These are phyloP conservation scores for Taphrina wiesneri DNA, from an alignment of 1,139 yeast genomes.

Conservation along the genomic window DNA sequence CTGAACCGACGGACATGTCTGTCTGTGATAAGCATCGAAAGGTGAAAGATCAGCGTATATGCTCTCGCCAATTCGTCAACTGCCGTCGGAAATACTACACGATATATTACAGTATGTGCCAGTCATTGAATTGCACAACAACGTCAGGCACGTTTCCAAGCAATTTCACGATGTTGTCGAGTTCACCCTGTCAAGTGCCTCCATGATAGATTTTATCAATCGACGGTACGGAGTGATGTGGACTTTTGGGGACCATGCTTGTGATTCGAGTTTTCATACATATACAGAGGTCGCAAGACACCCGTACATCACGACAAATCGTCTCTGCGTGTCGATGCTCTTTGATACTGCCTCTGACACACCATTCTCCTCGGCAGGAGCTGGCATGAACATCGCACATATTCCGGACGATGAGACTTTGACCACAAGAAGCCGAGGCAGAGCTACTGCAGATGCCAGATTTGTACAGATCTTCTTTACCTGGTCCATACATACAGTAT, in stretches of 20 bases:
- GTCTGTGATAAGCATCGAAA: no score
- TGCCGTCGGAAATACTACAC: slow-evolving; percentile 1
- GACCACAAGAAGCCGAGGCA: not conserved
- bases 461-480: slow-evolving; percentile 13
- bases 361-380: not conserved
- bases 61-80: not conserved
- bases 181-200: not conserved
- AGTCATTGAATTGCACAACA: not conserved
- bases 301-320: not conserved
- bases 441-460: slow-evolving; percentile 6
- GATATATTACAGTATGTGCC: slow-evolving; percentile 5
- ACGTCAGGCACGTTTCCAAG: not conserved
- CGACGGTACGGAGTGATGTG: slow-evolving; percentile 13
- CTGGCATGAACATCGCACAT: not conserved
- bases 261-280: not conserved
- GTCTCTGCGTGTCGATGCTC: not conserved
- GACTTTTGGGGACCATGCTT: slow-evolving; percentile 3
- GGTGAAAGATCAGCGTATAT: no score
- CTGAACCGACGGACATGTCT: not conserved
- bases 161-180: slow-evolving; percentile 1
- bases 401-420: not conserved
- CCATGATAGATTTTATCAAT: slow-evolving; percentile 3
- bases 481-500: slow-evolving; percentile 21
- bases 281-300: not conserved
- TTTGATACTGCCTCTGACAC: slow-evolving; percentile 9